Percentiles rank a stretch among this genome's conserved stretches.
Evolutionary conservation across 495 filamentous ascomycete species (phyloP).

Genomic region (Collariella sp.): DNA sequence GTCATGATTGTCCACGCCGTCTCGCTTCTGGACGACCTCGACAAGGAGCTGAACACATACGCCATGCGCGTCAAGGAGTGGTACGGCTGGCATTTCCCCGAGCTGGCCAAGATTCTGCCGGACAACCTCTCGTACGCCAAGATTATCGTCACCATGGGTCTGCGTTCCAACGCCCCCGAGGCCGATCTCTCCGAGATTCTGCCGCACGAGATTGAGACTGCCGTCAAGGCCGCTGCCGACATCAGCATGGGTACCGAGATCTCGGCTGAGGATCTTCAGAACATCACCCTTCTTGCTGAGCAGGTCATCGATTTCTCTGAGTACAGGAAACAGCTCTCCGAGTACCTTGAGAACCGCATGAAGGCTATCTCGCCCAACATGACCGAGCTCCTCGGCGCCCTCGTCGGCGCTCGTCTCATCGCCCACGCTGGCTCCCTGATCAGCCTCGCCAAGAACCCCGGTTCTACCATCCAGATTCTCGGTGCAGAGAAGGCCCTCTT

Average conservation of each 20-base stretch:
- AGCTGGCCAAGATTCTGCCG: slow-evolving; percentile 92
- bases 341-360: slow-evolving; percentile 90
- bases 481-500: slow-evolving; percentile 99
- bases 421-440: slow-evolving; percentile 91
- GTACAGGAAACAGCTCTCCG: slow-evolving; percentile 77
- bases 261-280: slow-evolving; percentile 75
- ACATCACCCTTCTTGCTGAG: slow-evolving; percentile 82
- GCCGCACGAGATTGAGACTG: slow-evolving; percentile 88
- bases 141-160: slow-evolving; percentile 79
- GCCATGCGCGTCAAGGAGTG: slow-evolving; percentile 99
- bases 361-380: slow-evolving; percentile 93
- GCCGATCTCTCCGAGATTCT: slow-evolving; percentile 85
- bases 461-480: slow-evolving; percentile 93
- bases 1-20: slow-evolving; percentile 99
- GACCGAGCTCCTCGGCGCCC: slow-evolving; percentile 84
- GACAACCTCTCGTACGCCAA: slow-evolving; percentile 93
- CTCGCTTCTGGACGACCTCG: slow-evolving; percentile 83
- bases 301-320: slow-evolving; percentile 87
- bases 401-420: slow-evolving; percentile 92
- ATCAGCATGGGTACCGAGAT: slow-evolving; percentile 99
- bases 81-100: slow-evolving; percentile 99
- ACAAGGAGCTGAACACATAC: slow-evolving; percentile 98
- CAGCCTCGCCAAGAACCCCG: slow-evolving; percentile 93
- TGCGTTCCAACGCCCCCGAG: slow-evolving; percentile 64
- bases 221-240: slow-evolving; percentile 89